Base-by-base conservation (phyloP, 129 eudicot species). In the Gnaphalium uliginosum region DNA sequence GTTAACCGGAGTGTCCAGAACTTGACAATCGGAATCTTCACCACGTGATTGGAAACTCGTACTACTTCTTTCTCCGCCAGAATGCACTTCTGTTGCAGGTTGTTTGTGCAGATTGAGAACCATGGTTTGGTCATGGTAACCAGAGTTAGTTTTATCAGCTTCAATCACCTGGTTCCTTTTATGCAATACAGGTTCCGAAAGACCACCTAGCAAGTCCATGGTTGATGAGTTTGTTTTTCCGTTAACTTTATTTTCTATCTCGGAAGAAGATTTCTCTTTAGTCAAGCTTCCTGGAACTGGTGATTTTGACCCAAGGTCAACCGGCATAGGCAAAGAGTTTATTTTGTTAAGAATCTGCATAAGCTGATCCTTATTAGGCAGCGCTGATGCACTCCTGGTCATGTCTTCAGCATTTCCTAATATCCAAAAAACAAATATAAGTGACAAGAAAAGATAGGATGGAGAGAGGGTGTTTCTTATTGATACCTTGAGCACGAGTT, bases 21-120 rank as follows among this genome's bases (percentile, higher is more conserved):
- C 88, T 78, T 84, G 93, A 74, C 84, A 63, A 79, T 89, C 93
- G 11, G 92, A 88, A 74, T 85, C 96, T 66, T 87, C 96, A 67
- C 96, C 96, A 63, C 96, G 98, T 59, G 98, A 93, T 71, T 87
- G 96, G 57, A 79, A 83, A 79, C 90, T 88, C 13, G 90, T 78
- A 77, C 90, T 88, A 66, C 96, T 90, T 87, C 87, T 84, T 75
- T 93, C 95, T n/a, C 91, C 93, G 33, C 90, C 93, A 24, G 84
- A 80, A 61, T 77, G 88, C 37, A 80, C 79, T 68, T 90, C 87
- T 18, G 79, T 15, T 29, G 21, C 78, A 26, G 80, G 81, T 70
- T 73, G 79, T 18, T 74, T 83, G 51, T 67, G 82, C 64, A 72
- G 35, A 60, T 84, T 76, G 29, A 57, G 67, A 84, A 72, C 32